Conservation (phyloP, 441 rosid species). For the Bruguiera hainesii region DNA sequence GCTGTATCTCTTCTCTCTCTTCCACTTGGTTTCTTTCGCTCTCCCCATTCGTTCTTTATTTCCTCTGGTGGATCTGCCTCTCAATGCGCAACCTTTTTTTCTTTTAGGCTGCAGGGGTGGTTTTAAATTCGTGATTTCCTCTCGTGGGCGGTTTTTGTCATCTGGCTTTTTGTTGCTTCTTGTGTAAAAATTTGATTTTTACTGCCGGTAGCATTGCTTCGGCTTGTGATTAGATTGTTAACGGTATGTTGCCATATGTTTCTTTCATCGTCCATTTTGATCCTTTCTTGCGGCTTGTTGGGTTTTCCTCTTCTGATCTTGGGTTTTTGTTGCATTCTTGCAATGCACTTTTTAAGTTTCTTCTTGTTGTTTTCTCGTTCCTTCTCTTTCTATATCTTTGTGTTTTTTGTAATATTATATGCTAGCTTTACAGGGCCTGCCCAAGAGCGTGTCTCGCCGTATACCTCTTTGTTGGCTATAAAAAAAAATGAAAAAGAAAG, state of each 20-base stretch:
- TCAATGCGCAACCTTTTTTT: neutral
- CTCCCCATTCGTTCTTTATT: conserved; percentile 21
- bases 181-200: conserved; percentile 7
- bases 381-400: neutral
- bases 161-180: conserved; percentile 13
- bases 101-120: conserved; percentile 18
- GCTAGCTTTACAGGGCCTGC: neutral
- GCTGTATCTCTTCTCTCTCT: conserved; percentile 18
- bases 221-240: too few relatives aligned
- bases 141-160: conserved; percentile 2
- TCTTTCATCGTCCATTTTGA: too few relatives aligned
- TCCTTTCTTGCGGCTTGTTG: too few relatives aligned
- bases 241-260: too few relatives aligned
- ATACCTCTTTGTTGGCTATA: neutral
- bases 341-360: too few relatives aligned
- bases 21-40: conserved; percentile 17
- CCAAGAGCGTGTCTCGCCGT: neutral
- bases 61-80: conserved; percentile 41
- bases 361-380: neutral
- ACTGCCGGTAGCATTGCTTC: conserved; percentile 15
- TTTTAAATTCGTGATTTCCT: conserved; percentile 7
- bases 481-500: neutral
- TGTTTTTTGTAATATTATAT: neutral
- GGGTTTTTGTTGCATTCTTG: too few relatives aligned
- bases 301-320: too few relatives aligned